Evolutionary conservation across 2,329 filamentous ascomycete genomes (phyloP).

Genomic region (Pestalotiopsis sp.): DNA sequence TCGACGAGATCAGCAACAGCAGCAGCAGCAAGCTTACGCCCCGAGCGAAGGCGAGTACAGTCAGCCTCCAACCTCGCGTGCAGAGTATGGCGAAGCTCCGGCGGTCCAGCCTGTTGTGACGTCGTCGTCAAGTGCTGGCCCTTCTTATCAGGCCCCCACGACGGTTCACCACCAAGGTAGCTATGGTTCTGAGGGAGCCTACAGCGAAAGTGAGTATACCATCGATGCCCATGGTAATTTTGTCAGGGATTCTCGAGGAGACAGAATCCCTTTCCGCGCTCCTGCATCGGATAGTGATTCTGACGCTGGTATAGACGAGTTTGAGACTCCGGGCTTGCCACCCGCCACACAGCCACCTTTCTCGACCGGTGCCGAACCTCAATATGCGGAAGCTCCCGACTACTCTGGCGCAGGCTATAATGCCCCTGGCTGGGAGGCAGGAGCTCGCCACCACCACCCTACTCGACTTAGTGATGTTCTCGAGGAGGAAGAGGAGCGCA

Average conservation of each 20-base stretch:
- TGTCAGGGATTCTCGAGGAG: conserved; percentile 62
- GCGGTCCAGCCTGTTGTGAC: conserved; percentile 43
- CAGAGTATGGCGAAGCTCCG: conserved; percentile 45
- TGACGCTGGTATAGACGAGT: conserved; percentile 53
- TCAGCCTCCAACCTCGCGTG: conserved; percentile 31
- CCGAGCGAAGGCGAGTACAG: conserved; percentile 34
- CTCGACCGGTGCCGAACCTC: conserved; percentile 27
- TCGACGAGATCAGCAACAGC: conserved; percentile 36
- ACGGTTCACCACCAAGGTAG: conserved; percentile 49
- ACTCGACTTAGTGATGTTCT: conserved; percentile 87
- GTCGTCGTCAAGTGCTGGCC: conserved; percentile 43
- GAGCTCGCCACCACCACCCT: conserved; percentile 79
- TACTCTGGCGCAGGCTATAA: conserved; percentile 71
- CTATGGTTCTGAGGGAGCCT: conserved; percentile 63
- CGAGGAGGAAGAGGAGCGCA: conserved; percentile 82
- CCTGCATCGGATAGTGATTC: conserved; percentile 46
- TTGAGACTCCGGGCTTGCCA: conserved; percentile 55
- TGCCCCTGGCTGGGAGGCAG: conserved; percentile 71
- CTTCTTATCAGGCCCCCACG: conserved; percentile 47
- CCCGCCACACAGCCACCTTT: conserved; percentile 34
- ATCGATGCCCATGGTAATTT: conserved; percentile 65
- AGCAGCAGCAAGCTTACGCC: conserved; percentile 28
- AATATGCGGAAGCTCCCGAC: conserved; percentile 52
- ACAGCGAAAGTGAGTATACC: conserved; percentile 73
- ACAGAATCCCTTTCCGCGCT: conserved; percentile 56